Evolutionary conservation across 2,329 filamentous ascomycete genomes (phyloP).

Genomic region (Aspergillus felis): DNA sequence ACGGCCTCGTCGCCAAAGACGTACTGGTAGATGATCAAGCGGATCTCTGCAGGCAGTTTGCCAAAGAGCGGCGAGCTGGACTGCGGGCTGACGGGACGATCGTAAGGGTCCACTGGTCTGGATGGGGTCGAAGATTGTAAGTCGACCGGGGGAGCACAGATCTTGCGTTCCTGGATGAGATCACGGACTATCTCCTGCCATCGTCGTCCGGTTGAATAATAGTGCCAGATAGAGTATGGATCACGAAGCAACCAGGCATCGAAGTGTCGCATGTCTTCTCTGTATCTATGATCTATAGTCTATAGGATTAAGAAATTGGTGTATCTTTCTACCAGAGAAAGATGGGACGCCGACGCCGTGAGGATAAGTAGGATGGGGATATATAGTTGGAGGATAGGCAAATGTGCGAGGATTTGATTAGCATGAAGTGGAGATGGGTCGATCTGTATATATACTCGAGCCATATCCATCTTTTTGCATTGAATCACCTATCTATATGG

Average conservation of each 20-base stretch:
- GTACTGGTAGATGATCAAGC: constrained; percentile 36
- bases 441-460: not conserved
- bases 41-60: constrained; percentile 34
- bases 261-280: constrained; percentile 28
- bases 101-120: constrained; percentile 14
- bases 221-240: constrained; percentile 38
- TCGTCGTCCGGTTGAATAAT: constrained; percentile 32
- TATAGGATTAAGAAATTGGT: too few relatives aligned
- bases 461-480: not conserved
- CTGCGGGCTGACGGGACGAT: constrained; percentile 17
- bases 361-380: too few relatives aligned
- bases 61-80: constrained; percentile 18
- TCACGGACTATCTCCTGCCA: constrained; percentile 35
- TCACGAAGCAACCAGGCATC: constrained; percentile 37
- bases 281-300: too few relatives aligned
- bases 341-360: too few relatives aligned
- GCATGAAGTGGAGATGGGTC: not conserved
- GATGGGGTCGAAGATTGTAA: not conserved
- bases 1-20: constrained; percentile 33
- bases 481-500: not conserved
- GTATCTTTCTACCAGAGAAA: too few relatives aligned
- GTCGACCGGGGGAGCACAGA: constrained; percentile 26
- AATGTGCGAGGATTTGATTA: not conserved
- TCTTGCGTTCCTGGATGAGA: constrained; percentile 33
- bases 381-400: constrained; percentile 13